A percentile compares a stretch with the other conserved stretches of the same genome.
These are phyloP conservation scores for Albugo laibachii DNA, from an alignment of 352 stramenopile genomes.

Conservation along the genomic window DNA sequence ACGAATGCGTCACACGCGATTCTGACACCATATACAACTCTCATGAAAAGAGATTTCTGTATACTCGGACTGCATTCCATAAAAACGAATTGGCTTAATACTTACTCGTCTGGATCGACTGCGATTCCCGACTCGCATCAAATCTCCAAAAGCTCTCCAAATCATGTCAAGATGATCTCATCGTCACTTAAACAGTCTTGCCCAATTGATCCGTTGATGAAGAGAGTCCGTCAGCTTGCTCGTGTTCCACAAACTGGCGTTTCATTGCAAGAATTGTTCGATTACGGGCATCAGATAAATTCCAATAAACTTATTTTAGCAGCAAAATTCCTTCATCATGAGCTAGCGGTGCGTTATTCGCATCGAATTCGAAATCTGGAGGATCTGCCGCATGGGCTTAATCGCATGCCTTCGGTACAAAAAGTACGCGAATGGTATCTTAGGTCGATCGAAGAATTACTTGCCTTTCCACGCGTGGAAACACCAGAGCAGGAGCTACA, in stretches of 20 bases:
- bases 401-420: conserved; percentile 85
- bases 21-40: too few relatives aligned
- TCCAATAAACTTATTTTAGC: conserved; percentile 77
- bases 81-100: too few relatives aligned
- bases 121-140: too few relatives aligned
- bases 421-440: conserved; percentile 96
- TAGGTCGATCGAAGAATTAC: conserved; percentile 89
- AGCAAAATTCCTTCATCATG: conserved; percentile 92
- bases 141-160: too few relatives aligned
- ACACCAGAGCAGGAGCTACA: conserved; percentile 73
- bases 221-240: conserved; percentile 48
- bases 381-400: conserved; percentile 86
- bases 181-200: not conserved
- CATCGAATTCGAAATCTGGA: conserved; percentile 91
- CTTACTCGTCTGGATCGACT: too few relatives aligned
- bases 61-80: too few relatives aligned
- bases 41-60: too few relatives aligned
- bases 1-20: too few relatives aligned
- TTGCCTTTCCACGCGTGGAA: conserved; percentile 66
- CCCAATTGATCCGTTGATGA: conserved; percentile 10
- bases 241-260: conserved; percentile 64
- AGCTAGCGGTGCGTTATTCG: conserved; percentile 96
- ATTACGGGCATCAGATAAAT: conserved; percentile 68
- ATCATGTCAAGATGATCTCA: too few relatives aligned
- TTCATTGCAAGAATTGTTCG: conserved; percentile 75